Evolutionary conservation across 2,329 filamentous ascomycete species (phyloP).

Genomic region (Colletotrichum sp.): DNA sequence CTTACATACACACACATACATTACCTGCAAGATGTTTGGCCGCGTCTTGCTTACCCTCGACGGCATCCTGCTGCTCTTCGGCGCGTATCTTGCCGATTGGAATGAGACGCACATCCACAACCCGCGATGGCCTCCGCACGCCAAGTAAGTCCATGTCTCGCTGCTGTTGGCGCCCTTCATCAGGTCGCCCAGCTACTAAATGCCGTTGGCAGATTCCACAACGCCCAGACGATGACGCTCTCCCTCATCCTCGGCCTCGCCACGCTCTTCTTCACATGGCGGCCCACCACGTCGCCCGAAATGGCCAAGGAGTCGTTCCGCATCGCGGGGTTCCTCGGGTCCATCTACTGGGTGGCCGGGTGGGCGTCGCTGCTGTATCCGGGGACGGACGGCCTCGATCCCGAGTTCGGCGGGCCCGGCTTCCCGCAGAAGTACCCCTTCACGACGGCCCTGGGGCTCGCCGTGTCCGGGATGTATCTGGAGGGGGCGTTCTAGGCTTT

Average conservation of each 20-base stretch:
- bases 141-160: slow-evolving; percentile 38
- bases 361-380: slow-evolving; percentile 41
- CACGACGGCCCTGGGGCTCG: slow-evolving; percentile 4
- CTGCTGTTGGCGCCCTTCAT: neutral
- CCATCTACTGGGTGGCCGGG: slow-evolving; percentile 47
- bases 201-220: slow-evolving; percentile 39
- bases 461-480: slow-evolving; percentile 7
- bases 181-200: neutral
- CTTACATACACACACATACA: neutral
- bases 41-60: slow-evolving; percentile 46
- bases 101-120: slow-evolving; percentile 48
- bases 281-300: slow-evolving; percentile 24
- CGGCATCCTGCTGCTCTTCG: slow-evolving; percentile 39
- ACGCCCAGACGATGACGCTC: slow-evolving; percentile 46
- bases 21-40: slow-evolving; percentile 33
- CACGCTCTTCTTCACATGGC: slow-evolving; percentile 46
- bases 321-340: slow-evolving; percentile 39
- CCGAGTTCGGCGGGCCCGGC: slow-evolving; percentile 47
- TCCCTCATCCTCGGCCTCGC: slow-evolving; percentile 41
- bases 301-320: slow-evolving; percentile 34
- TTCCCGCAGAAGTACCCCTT: slow-evolving; percentile 40
- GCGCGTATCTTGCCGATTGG: slow-evolving; percentile 42
- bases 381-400: slow-evolving; percentile 43
- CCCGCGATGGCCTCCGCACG: slow-evolving; percentile 49
- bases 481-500: neutral